Base-by-base conservation (phyloP, 2,329 filamentous ascomycete genomes). In the Podosphaera leucotricha region DNA sequence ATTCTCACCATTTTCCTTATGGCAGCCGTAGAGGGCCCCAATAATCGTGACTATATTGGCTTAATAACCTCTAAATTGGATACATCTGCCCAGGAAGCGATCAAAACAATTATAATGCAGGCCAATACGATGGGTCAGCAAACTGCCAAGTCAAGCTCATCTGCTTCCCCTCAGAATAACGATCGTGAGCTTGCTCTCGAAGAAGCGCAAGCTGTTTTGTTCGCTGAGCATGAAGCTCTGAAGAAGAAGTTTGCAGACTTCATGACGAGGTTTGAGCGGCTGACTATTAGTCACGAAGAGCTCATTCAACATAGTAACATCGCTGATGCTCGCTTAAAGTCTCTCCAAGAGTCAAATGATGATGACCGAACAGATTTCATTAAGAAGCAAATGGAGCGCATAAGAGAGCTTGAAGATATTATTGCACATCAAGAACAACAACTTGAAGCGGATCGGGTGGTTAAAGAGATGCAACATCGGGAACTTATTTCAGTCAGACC, bases 401-500 rank as follows among this genome's bases (percentile, higher is more conserved):
- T 77, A 20, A 69, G 70, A 36, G 73, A 83, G 52, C 75, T 80
- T 53, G 76, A 82, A 57, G 68, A 77, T 46, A 64, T 83, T 42
- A 85, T 86, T 54, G 73, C 75, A 35, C 70, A 66, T 20, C 71
- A 83, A 51, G 80, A 86, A 57, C 67, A 69, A 18, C 71, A 80
- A 51, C 61, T 77, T 10, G 71, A 79, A 46, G 64, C 68, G 26
- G 59, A 67, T 48, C 61, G 62, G 16, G 56, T 62, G 15, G 57
- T 61, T 2, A 55, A 62, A 50, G 62, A 63, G 38, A 62, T 59
- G 22, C 55, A 71, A 26, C 58, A 62, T 44, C 63, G 62, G 47
- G 70, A 75, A 49, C 64, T 72, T 30, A 58, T 62, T 43, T 59
- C 60, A 36, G 58, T 72, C 24, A 63, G 62, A 19, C 43, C 60